Conservation (phyloP, 2,329 filamentous ascomycete genomes). For the Drechslera avenae region DNA sequence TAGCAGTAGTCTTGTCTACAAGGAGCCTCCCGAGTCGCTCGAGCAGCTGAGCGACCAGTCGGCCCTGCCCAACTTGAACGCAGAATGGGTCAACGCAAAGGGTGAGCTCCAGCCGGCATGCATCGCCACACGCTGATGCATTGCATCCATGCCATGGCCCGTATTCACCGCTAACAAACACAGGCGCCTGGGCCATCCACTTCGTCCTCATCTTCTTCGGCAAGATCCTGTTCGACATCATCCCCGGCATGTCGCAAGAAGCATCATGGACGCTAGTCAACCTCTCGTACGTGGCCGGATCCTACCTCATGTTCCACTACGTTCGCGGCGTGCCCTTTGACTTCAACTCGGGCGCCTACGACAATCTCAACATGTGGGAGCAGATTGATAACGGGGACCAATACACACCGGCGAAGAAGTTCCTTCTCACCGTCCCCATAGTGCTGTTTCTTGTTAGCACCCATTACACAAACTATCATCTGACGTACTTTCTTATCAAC, state of each 20-base stretch:
- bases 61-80: constrained; percentile 91
- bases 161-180: constrained; percentile 14
- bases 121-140: background rate
- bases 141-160: too few relatives aligned
- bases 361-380: constrained; percentile 99
- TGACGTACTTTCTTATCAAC: constrained; percentile 97
- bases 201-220: constrained; percentile 87
- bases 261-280: constrained; percentile 99
- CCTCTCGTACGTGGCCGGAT: constrained; percentile 98
- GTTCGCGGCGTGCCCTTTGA: constrained; percentile 97
- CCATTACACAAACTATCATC: constrained; percentile 97
- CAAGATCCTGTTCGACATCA: constrained; percentile 96
- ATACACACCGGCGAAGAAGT: constrained; percentile 98
- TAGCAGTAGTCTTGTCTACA: constrained; percentile 98
- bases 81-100: constrained; percentile 99
- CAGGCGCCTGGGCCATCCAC: constrained; percentile 98
- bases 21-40: constrained; percentile 93
- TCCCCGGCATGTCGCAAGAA: constrained; percentile 95
- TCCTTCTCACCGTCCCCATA: constrained; percentile 91
- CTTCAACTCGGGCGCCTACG: constrained; percentile 97
- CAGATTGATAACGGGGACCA: constrained; percentile 99
- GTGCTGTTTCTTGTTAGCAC: constrained; percentile 94
- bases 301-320: constrained; percentile 99
- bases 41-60: constrained; percentile 98
- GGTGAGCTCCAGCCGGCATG: constrained; percentile 60